phyloP scores from a whole-genome alignment of 306 rosid species.

The Castanea sativa region DNA sequence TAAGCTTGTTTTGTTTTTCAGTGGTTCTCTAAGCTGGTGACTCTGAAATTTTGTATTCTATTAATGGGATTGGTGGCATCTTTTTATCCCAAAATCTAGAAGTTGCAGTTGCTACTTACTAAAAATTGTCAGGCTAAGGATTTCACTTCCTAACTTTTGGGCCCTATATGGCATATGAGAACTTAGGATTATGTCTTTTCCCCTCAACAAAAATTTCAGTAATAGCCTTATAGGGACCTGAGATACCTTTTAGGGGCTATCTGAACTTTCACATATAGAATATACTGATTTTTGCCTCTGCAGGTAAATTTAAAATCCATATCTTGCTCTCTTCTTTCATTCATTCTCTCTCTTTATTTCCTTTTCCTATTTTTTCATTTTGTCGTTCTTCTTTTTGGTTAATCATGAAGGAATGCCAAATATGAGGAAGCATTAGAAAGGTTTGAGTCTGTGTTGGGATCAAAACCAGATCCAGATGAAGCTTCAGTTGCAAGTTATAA shows the following conservation, averaged over 20 bases:
- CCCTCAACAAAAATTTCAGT: not conserved
- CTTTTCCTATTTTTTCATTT: not conserved
- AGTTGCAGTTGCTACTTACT: not conserved
- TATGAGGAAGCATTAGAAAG: conserved; percentile 89
- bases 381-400: not conserved
- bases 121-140: not conserved
- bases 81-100: not conserved
- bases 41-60: not conserved
- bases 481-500: conserved; percentile 89
- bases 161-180: not conserved
- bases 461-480: conserved; percentile 69
- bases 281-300: conserved; percentile 1
- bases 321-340: not conserved
- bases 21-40: not conserved
- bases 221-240: not conserved
- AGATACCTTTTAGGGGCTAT: not conserved
- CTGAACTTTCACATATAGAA: not conserved
- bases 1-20: conserved; percentile 9
- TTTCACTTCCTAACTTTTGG: not conserved
- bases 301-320: not conserved
- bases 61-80: not conserved
- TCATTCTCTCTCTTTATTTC: not conserved
- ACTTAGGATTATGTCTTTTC: not conserved
- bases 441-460: conserved; percentile 87
- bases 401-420: conserved; percentile 61